Evolutionary conservation across 1,284 basidiomycete species (phyloP), one percentile per base, ranked within the genome.

Genomic region (Ceraceosorus guamensis): DNA sequence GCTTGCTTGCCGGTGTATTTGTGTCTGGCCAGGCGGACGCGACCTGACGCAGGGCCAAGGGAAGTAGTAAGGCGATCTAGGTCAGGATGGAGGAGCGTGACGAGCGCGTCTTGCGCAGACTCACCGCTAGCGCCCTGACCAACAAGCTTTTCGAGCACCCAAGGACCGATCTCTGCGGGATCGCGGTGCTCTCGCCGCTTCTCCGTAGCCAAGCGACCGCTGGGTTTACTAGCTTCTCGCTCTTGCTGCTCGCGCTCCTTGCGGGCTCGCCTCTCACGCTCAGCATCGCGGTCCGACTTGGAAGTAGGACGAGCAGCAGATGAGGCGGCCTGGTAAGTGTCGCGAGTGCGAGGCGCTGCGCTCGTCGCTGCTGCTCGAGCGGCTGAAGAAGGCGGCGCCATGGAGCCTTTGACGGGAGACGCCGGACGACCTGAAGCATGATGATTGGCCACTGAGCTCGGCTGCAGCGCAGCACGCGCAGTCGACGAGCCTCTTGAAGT

Each of bases 141-240:
- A 68, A 97, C 88, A 4, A 88, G 89, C 75, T 88, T 84, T 48
- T 92, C 92, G 47, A 97, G 84, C 77, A 89, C 87, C 92, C 92
- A 97, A 55, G 87, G 82, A 4, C 92, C 92, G 63, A 97, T 90
- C 52, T 67, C 71, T 59, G 79, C 77, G 2, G 80, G 80, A 61
- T 75, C 73, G 44, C 71, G 72, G 68, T 69, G 71, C 41, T 74
- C 80, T 74, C 55, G 79, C 78, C 68, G 76, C 65, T 75, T 76
- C 58, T 74, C 70, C 33, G 70, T 60, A 57, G 73, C 73, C 7
- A 75, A 56, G 11, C 73, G 61, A 6, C 70, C 68, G 6, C 58
- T 56, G 10, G 73, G 69, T 30, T 66, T 2, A 45, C 30, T 11
- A 34, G 46, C 24, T 47, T n/a, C n/a, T n/a, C n/a, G n/a, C n/a